Base-by-base conservation (phyloP, 2,329 filamentous ascomycete species). In the Colletotrichum sp. region DNA sequence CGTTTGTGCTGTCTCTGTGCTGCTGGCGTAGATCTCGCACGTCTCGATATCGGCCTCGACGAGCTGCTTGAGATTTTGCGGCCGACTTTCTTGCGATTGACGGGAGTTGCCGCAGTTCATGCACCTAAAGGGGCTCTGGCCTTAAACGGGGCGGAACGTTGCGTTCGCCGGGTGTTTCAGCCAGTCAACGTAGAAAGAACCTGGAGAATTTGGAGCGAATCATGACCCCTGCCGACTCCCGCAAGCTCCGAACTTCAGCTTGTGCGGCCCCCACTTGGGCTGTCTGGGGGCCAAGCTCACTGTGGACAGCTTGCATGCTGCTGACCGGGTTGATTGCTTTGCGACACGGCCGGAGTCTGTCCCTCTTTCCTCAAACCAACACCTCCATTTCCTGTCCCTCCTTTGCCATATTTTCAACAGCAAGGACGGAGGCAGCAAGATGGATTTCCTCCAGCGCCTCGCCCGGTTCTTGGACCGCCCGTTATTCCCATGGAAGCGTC, bases 401-500 rank as follows among this genome's bases (percentile, higher is more conserved):
- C 67, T 77, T 78, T 74, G 63, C 44, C 70, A 64, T 48, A 30
- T 32, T 44, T 15, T 71, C 52, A 15, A 39, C 12, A 48, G 25
- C 52, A 72, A 44, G 44, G 68, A 72, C 39, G 72, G 36, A 52
- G 68, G 55, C 57, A 76, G 57, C 55, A 48, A 59, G 52, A 77
- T 78, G 77, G 77, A 63, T 72, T 72, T 44, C 65, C 64, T 71
- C 64, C 82, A 93, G 91, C 91, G 91, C 88, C 93, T 98, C 80
- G 95, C 95, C 83, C 92, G 92, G 85, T 93, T 94, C 85, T 93
- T 98, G 81, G 97, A 99, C 88, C 93, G 95, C 82, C 96, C 96
- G 74, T 89, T 95, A 82, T 98, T 98, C 88, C 96, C 97, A 71
- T 99, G 97, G 97, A 99, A 98, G 92, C 94, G 93, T 84, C 92